Percentiles rank a stretch among this genome's conserved stretches.
Evolutionary conservation across 2,329 filamentous ascomycete species (phyloP).

Genomic region (Neofusicoccum cordaticola): DNA sequence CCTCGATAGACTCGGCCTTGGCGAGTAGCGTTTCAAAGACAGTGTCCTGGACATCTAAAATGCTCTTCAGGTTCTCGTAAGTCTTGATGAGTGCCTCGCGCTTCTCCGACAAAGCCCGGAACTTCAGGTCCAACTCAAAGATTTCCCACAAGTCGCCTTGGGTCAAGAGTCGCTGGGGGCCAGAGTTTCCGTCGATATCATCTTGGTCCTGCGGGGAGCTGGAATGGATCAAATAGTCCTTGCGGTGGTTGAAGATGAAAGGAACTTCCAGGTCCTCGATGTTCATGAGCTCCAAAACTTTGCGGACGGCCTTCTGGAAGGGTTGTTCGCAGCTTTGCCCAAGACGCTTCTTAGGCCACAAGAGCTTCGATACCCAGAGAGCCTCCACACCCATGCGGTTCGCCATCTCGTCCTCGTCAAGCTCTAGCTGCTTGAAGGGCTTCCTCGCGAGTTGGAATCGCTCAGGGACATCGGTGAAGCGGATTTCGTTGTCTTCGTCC

Average conservation of each 20-base stretch:
- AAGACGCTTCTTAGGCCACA: constrained; percentile 84
- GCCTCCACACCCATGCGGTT: constrained; percentile 73
- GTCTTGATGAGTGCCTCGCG: constrained; percentile 79
- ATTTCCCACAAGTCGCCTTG: constrained; percentile 96
- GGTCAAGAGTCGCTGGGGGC: constrained; percentile 82
- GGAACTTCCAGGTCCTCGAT: constrained; percentile 93
- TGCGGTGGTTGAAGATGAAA: constrained; percentile 96
- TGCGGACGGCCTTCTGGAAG: constrained; percentile 83
- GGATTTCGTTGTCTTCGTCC: constrained; percentile 89
- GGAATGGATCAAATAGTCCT: constrained; percentile 93
- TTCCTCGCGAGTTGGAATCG: constrained; percentile 90
- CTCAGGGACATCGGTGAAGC: constrained; percentile 85
- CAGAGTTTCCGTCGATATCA: constrained; percentile 68
- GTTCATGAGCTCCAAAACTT: constrained; percentile 93
- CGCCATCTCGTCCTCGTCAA: constrained; percentile 71
- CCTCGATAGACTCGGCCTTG: constrained; percentile 81
- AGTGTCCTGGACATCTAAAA: constrained; percentile 60
- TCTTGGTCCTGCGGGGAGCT: constrained; percentile 62
- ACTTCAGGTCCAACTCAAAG: constrained; percentile 91
- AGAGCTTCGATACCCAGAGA: constrained; percentile 83
- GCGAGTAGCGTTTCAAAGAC: constrained; percentile 81
- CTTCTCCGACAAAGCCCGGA: constrained; percentile 88
- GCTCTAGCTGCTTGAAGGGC: constrained; percentile 76
- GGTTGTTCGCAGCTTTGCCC: constrained; percentile 70
- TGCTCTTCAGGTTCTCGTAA: constrained; percentile 67